Base-by-base conservation (phyloP, 768 basidiomycete species). In the Roridomyces roridus region DNA sequence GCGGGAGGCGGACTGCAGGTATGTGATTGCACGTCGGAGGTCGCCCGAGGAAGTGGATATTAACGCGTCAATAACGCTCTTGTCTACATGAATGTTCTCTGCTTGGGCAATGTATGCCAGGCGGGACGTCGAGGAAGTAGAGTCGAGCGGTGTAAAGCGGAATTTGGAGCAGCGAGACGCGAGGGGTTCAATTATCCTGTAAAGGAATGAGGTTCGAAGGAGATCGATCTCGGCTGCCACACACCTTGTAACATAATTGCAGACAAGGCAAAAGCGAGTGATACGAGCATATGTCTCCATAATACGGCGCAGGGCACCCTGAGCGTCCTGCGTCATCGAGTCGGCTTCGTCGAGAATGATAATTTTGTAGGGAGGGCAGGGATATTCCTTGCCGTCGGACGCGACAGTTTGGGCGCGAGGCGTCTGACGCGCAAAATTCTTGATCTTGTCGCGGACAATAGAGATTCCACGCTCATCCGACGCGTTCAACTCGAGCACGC, bases 161-260 rank as follows among this genome's bases (percentile, higher is more conserved):
- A 99, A 99, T 76, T 99, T 99, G 43, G 94, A 96, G 74, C 97
- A 99, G 49, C 97, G 89, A n/a, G 96, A 98, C 20, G 97, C 94
- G 23, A 99, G 83, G 0, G 97, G 97, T 69, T 99, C 97, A 52
- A 99, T 99, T 58, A 99, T 99, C 63, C 96, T 99, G 62, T 37
- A 29, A 42, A 40, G 20, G 35, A 10, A 31, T 31, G 28, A 37
- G 20, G 37, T 20, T 21, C 44, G 48, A 21, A 43, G 3, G 40
- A 14, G 14, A 26, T 18, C 15, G 11, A 36, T 40, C 25, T 46
- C 54, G 37, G 31, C 25, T 35, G 44, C 45, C 51, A 25, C 28
- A 40, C 83, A 95, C 96, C 97, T 85, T 5, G 97, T 99, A 42
- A 99, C 97, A 72, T 98, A 99, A 77, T 99, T 99, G 77, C 97